A percentile compares a stretch with the other conserved stretches of the same genome.
These are phyloP conservation scores for Backusella westeae DNA, from an alignment of 192 early-diverging fungal species.

Conservation along the genomic window DNA sequence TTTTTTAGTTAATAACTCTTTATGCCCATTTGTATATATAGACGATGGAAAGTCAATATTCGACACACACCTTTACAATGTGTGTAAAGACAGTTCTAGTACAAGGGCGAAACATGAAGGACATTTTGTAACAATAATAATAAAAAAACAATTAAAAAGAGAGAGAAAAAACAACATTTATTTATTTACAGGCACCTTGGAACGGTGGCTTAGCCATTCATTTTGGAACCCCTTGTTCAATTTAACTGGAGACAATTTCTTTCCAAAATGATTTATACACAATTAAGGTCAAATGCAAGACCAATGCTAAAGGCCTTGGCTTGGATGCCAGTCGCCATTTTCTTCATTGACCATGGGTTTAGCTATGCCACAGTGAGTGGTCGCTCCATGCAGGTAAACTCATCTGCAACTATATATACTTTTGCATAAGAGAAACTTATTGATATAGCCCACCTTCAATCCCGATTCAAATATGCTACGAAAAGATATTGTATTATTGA, in stretches of 20 bases:
- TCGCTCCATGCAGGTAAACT: slow-evolving; percentile 56
- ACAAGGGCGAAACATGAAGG: slow-evolving; percentile 13
- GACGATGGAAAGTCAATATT: no score
- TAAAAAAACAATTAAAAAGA: neutral
- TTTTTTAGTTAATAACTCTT: neutral
- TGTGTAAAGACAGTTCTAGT: neutral
- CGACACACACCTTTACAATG: neutral
- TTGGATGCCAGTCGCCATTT: slow-evolving; percentile 52
- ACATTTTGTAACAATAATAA: slow-evolving; percentile 1
- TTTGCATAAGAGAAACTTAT: neutral
- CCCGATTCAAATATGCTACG: slow-evolving; percentile 65
- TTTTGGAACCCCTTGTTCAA: neutral
- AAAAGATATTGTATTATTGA: slow-evolving; percentile 68
- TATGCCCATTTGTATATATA: neutral
- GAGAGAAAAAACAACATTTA: neutral
- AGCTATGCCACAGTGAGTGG: slow-evolving; percentile 46
- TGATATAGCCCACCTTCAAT: slow-evolving; percentile 64
- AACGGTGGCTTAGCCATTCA: neutral
- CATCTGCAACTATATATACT: neutral
- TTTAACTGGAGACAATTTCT: neutral
- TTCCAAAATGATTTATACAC: neutral
- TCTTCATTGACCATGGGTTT: slow-evolving; percentile 52
- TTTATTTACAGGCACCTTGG: neutral
- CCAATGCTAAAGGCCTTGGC: slow-evolving; percentile 26
- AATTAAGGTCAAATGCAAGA: slow-evolving; percentile 21